Evolutionary conservation across 495 filamentous ascomycete genomes (phyloP), one percentile per base, ranked within the genome.

Genomic region (Annulohypoxylon nitens): DNA sequence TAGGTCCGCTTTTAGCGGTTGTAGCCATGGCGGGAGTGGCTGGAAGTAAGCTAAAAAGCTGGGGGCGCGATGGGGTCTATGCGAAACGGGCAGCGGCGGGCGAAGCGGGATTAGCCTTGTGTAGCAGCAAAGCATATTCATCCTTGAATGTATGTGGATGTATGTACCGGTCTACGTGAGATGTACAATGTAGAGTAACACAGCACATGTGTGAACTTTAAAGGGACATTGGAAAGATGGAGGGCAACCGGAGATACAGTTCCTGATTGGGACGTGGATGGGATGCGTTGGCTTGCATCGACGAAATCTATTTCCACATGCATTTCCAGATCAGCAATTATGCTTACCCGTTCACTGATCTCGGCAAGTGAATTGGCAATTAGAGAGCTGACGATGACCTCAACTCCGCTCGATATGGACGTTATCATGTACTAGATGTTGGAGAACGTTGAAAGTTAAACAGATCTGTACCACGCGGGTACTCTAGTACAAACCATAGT

Each of bases 1-100:
- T 51, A 63, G 71, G 67, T 67, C 67, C 51, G 72, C 68, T 64
- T 71, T 67, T 68, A 70, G 67, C 67, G 72, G 72, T 71, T 71
- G 63, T 37, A 68, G 66, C 67, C 36, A 67, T 62, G 18, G 53
- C 64, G 59, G 67, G 63, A 71, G 69, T 67, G 69, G 69, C 69
- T 75, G 63, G 57, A n/a, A 60, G 37, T 4, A 41, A 34, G 9
- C 39, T 25, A 43, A 43, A 30, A 63, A 48, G 62, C 57, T 45
- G 57, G 62, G 69, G 54, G 36, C 61, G 45, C 20, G 53, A 54
- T 60, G 23, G 20, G 61, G 53, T 66, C 53, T 12, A 57, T 57
- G 48, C 39, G 62, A 65, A 65, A 61, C 70, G 37, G 39, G 36
- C 30, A 12, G 36, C 36, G 12, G 65, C 70, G 39, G 41, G 37